These are phyloP conservation scores for Basipetospora chlamydospora DNA, from an alignment of 2,329 filamentous ascomycete species.

Conservation along the genomic window DNA sequence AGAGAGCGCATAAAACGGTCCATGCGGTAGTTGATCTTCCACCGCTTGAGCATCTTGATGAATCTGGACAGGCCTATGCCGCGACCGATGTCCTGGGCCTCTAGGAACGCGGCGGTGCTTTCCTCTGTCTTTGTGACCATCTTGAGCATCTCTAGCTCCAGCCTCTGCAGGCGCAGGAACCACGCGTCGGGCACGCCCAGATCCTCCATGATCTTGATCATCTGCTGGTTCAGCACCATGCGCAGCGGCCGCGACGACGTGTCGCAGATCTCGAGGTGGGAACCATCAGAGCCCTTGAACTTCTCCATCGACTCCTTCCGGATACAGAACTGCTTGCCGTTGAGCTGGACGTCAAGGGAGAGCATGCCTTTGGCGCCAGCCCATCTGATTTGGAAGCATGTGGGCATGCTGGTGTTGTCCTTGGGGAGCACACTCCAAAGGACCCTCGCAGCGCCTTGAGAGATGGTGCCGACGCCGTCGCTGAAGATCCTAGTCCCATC, in stretches of 20 bases:
- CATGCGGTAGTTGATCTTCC: constrained; percentile 49
- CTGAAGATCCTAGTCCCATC: constrained; percentile 49
- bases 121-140: constrained; percentile 39
- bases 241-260: constrained; percentile 51
- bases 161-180: constrained; percentile 50
- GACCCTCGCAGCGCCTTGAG: constrained; percentile 38
- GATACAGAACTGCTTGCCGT: constrained; percentile 43
- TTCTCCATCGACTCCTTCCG: constrained; percentile 65
- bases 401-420: constrained; percentile 35
- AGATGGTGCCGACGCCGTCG: constrained; percentile 68
- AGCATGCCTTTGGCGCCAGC: constrained; percentile 69
- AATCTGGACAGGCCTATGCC: constrained; percentile 46
- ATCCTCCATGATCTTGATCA: constrained; percentile 80
- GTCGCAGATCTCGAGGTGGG: constrained; percentile 58
- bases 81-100: constrained; percentile 44
- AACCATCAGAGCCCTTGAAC: constrained; percentile 41
- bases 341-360: constrained; percentile 47
- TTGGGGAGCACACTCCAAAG: constrained; percentile 42
- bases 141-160: constrained; percentile 46
- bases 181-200: constrained; percentile 42
- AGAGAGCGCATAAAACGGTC: constrained; percentile 57
- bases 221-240: constrained; percentile 60
- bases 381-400: constrained; percentile 61
- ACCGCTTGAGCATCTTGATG: constrained; percentile 40
- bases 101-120: constrained; percentile 54